Percentiles rank a stretch among this genome's conserved stretches.
Evolutionary conservation across 129 eudicot genomes (phyloP).

Genomic region (Flaveria bidentis): DNA sequence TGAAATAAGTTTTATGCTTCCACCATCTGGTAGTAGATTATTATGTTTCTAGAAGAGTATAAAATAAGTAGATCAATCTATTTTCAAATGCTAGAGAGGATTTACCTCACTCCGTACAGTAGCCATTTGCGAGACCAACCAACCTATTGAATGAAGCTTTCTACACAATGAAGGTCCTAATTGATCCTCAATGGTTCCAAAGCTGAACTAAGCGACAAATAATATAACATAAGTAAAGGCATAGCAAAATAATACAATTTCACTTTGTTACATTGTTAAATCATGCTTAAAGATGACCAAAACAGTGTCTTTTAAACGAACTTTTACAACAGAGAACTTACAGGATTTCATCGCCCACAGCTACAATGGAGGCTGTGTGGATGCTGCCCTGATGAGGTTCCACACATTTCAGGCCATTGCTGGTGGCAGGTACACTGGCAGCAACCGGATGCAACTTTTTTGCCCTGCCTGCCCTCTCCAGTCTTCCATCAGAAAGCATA

Average conservation of each 20-base stretch:
- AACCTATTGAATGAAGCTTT: slow-evolving; percentile 79
- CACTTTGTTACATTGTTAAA: not conserved
- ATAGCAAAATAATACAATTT: slow-evolving; percentile 2
- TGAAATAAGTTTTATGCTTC: slow-evolving; percentile 2
- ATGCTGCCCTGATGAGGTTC: slow-evolving; percentile 32
- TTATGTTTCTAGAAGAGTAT: not conserved
- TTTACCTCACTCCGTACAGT: slow-evolving; percentile 71
- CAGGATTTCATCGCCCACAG: slow-evolving; percentile 96
- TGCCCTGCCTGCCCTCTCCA: slow-evolving; percentile 91
- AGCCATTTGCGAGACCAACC: slow-evolving; percentile 64
- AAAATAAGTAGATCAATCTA: not conserved
- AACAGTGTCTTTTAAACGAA: not conserved
- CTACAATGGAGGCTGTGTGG: slow-evolving; percentile 77
- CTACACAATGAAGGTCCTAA: slow-evolving; percentile 60
- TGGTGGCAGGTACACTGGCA: slow-evolving; percentile 32
- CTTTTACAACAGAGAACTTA: slow-evolving; percentile 49
- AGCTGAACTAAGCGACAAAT: slow-evolving; percentile 82
- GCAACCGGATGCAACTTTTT: slow-evolving; percentile 46
- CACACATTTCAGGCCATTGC: slow-evolving; percentile 58
- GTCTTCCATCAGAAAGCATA: slow-evolving; percentile 85
- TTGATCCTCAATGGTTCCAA: slow-evolving; percentile 68
- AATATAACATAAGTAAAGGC: slow-evolving; percentile 29
- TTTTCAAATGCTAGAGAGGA: not conserved
- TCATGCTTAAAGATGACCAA: not conserved
- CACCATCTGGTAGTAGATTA: not conserved